Base-by-base conservation (phyloP, 2,329 filamentous ascomycete genomes). In the Penicillium nordicum region DNA sequence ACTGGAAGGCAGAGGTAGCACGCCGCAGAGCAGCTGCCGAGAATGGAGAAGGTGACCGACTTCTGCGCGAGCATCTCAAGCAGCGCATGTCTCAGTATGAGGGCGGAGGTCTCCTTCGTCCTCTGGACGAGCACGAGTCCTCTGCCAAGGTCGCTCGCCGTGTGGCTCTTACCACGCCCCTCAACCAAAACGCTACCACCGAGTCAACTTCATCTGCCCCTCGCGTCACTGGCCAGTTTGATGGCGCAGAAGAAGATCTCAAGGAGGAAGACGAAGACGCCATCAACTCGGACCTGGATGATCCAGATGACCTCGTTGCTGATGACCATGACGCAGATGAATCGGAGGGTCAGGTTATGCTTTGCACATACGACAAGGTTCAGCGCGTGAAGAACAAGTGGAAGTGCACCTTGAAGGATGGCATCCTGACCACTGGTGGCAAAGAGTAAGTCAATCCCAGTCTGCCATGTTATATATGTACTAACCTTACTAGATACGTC, bases 341-440 rank as follows among this genome's bases (percentile, higher is more conserved):
- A 42, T 84, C 87, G 36, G 84, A 89, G 63, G 87, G 88, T 1
- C 89, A 96, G 66, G 92, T 95, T 71, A 97, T 99, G 90, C 86
- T 99, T 40, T 99, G 94, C 80, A 97, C 96, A 72, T 99, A 99
- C 73, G 94, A 99, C 80, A 99, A 99, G 80, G 94, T 99, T 10
- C 93, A 97, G 77, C 84, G 94, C 46, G 94, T 97, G 69, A 99
- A 99, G 86, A 99, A 97, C 79, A 99, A 94, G 84, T 94, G 90
- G 90, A 99, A 99, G 89, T 99, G 94, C 77, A 92, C 91, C 1
- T 85, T 99, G 62, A 97, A 97, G 79, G 94, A 99, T 69, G 94
- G 94, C 21, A 90, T 99, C 18, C 82, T 99, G 64, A 96, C 90
- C 43, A 91, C 96, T 37, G 92, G 93, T 64, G 90, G 91, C 65